Evolutionary conservation across 805 yeast genomes (phyloP), one percentile per base, ranked within the genome.

Genomic region (Candida pini): DNA sequence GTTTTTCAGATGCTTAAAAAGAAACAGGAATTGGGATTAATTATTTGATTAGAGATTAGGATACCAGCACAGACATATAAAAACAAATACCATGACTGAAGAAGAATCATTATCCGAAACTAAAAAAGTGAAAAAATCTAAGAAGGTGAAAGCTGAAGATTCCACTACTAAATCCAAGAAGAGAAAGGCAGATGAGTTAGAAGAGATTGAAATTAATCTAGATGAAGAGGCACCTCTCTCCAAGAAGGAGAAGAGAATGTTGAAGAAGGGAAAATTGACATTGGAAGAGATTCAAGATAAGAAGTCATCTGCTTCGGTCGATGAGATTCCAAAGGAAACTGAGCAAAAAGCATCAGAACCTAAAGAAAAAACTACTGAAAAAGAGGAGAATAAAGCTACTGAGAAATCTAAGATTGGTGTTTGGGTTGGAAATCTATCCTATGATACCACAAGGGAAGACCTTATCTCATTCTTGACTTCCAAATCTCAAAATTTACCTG

Each of bases 361-460:
- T 7, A 47, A 57, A 3, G 49, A 51, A 18, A 60, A 59, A 34
- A 51, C 43, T 17, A 37, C 54, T 5, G 53, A 52, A 22, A n/a
- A n/a, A n/a, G n/a, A n/a, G n/a, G n/a, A n/a, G n/a, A n/a, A n/a
- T n/a, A n/a, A n/a, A n/a, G n/a, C n/a, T n/a, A n/a, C n/a, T n/a
- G 64, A 64, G 33, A 67, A 67, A 51, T 70, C 80, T 4, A 74
- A 70, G 35, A 73, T 63, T 49, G 94, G 94, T 29, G 92, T 88
- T 23, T 92, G 98, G 98, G 74, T 92, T 30, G 98, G 98, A 28
- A 92, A 92, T 56, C 62, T 92, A 43, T 71, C 96, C 0, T 92
- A 81, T 51, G 92, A 85, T 34, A 86, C 96, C 5, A 69, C 79
- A 0, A 77, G 72, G 47, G 90, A 82, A 23, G 94, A 88, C 43